Evolutionary conservation across 2,329 filamentous ascomycete genomes (phyloP), one percentile per base, ranked within the genome.

Genomic region (Aspergillus eucalypticola): DNA sequence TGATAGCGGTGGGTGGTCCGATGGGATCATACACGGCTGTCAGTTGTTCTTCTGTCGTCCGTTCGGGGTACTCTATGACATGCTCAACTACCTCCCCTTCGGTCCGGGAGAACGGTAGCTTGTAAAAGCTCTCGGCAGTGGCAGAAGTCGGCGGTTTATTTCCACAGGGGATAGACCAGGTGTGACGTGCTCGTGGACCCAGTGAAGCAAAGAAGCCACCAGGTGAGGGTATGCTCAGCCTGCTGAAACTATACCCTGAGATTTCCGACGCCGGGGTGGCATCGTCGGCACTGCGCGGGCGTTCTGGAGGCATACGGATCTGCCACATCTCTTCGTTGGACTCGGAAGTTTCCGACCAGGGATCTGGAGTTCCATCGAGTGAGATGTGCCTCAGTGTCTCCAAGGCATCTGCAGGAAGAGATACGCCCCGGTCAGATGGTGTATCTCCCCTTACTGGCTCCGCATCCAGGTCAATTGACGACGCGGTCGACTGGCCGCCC

Each of bases 71-170:
- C 67, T 91, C 86, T 29, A 93, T 78, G 32, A 91, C 82, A 49
- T 87, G 89, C 73, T 93, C 90, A 51, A 91, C 77, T 25, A 88
- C 72, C 6, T 79, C 72, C 15, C 77, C 75, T 50, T 77, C 64
- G 54, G 80, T 73, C 21, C 77, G 77, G 65, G 82, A 83, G 89
- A 92, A 97, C 3, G 93, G 92, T 27, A 89, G 84, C 64, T 89
- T 88, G 78, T 98, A 98, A 71, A 97, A 98, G 64, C 90, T 87
- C 73, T 96, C 91, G 8, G 94, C 94, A n/a, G 90, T 92, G 29
- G 92, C 91, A 1, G 94, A 96, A 0, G 91, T 94, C 1, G 92
- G 92, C 7, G 85, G 82, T 11, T 84, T 82, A 19, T 83, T 81
- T 66, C 76, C 79, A 27, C 79, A 78, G 10, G 83, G 81, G 61